phyloP scores from a whole-genome alignment of 495 filamentous ascomycete species.

The Lepidopterella palustris region DNA sequence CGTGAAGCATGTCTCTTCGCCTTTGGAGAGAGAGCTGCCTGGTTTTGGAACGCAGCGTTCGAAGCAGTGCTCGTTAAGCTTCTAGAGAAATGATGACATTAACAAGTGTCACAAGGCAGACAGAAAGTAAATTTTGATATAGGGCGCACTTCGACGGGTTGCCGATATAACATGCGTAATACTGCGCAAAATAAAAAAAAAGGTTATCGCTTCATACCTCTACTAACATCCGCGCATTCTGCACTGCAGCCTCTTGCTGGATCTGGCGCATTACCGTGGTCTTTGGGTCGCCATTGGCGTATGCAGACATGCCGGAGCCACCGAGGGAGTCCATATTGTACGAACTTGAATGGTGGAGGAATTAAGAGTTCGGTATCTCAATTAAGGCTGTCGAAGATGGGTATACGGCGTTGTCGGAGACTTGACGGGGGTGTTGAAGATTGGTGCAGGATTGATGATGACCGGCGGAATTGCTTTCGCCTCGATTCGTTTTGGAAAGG shows the following conservation, averaged over 20 bases:
- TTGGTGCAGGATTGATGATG: not conserved
- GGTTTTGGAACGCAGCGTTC: constrained; percentile 85
- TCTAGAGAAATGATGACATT: constrained; percentile 47
- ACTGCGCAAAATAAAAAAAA: no score
- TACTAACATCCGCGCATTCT: constrained; percentile 69
- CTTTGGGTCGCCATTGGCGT: constrained; percentile 50
- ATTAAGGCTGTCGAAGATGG: not conserved
- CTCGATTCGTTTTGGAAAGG: constrained; percentile 2
- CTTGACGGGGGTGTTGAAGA: not conserved
- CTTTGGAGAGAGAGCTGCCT: constrained; percentile 62
- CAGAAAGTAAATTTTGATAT: no score
- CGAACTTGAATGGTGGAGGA: not conserved
- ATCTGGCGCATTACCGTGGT: constrained; percentile 65
- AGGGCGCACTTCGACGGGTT: no score
- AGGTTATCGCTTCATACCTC: constrained; percentile 54
- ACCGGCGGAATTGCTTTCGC: not conserved
- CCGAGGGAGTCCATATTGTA: constrained; percentile 27
- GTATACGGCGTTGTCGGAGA: not conserved
- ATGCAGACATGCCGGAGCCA: constrained; percentile 21
- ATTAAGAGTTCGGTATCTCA: not conserved
- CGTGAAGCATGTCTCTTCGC: constrained; percentile 71
- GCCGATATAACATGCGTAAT: no score
- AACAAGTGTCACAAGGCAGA: not conserved
- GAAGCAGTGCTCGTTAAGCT: constrained; percentile 97
- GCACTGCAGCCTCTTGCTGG: constrained; percentile 63